A percentile compares a stretch with the other conserved stretches of the same genome.
These are phyloP conservation scores for Diutina rugosa DNA, from an alignment of 1,139 yeast species.

Conservation along the genomic window DNA sequence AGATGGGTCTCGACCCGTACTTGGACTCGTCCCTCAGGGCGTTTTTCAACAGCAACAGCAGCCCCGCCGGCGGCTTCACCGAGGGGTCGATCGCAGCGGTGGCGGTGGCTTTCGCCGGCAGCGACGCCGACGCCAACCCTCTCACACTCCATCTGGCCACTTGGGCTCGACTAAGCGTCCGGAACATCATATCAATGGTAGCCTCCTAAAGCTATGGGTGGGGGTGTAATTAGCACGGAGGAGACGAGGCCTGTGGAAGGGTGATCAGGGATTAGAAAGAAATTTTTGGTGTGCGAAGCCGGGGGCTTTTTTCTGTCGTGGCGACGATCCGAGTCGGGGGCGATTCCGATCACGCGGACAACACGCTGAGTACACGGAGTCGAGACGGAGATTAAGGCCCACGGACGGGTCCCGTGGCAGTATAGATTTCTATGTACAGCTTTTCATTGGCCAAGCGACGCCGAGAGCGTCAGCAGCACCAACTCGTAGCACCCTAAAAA, in stretches of 20 bases:
- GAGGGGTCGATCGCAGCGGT: background rate
- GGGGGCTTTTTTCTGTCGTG: background rate
- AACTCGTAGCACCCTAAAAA: slow-evolving; percentile 89
- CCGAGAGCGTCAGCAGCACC: slow-evolving; percentile 10
- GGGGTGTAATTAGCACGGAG: background rate
- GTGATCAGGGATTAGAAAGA: background rate
- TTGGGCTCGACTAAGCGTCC: background rate
- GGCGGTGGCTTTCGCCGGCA: background rate
- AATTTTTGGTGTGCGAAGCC: background rate
- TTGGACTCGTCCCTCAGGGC: slow-evolving; percentile 33
- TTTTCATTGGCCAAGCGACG: background rate
- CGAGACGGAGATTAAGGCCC: background rate
- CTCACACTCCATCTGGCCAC: background rate
- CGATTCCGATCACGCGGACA: background rate
- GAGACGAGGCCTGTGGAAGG: too few species aligned
- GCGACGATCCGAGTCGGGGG: background rate
- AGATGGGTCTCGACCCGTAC: slow-evolving; percentile 73
- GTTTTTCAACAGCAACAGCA: slow-evolving; percentile 22
- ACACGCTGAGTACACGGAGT: background rate
- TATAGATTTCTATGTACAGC: too few species aligned
- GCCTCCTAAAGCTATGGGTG: too few species aligned
- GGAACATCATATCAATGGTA: background rate
- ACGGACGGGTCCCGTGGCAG: too few species aligned
- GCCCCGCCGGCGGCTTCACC: background rate
- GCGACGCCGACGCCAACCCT: background rate